Evolutionary conservation across 1,284 basidiomycete genomes (phyloP), one percentile per base, ranked within the genome.

Genomic region (Tilletiaria anomala): DNA sequence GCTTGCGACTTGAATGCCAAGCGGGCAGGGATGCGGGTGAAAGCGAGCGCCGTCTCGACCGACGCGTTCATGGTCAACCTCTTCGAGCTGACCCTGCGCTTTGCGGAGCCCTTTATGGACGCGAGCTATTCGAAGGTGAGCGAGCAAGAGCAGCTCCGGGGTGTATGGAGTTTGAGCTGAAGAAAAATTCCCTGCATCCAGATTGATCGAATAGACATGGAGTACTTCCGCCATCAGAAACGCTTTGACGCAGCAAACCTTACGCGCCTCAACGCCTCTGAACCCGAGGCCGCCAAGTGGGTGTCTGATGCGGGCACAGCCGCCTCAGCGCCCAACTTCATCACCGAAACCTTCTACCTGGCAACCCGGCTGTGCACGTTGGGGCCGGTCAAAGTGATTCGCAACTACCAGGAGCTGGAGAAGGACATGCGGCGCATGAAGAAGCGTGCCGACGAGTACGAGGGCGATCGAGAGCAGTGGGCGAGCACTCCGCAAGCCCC

Each of bases 21-120:
- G 66, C 77, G 93, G 45, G 78, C 83, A 1, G 91, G 88, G 12
- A 85, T 88, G 78, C 82, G 86, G 32, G 64, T 96, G 24, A 82
- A 91, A 46, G 76, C 79, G 2, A 73, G 76, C 10, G 83, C 82
- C 0, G 89, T 97, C 4, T 79, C 88, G 0, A 81, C 79, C 0
- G 91, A 99, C 61, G 80, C 83, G 38, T 96, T 86, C 69, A 84
- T 96, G 80, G 76, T 85, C 47, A 97, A 96, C 57, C 58, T 91
- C 31, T 84, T 89, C 59, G 76, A 76, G 29, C 71, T 93, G 15
- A 69, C 96, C 18, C 72, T 89, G 32, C 77, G 80, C 16, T 84
- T 99, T 54, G 82, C 87, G n/a, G 85, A 88, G 53, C 93, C 93
- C 0, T 94, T 97, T 64, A 87, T 96, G 75, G 91, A 97, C 66